A percentile compares a stretch with the other conserved stretches of the same genome.
phyloP scores from a whole-genome alignment of 2,329 filamentous ascomycete species.

The Xylaria multiplex region DNA sequence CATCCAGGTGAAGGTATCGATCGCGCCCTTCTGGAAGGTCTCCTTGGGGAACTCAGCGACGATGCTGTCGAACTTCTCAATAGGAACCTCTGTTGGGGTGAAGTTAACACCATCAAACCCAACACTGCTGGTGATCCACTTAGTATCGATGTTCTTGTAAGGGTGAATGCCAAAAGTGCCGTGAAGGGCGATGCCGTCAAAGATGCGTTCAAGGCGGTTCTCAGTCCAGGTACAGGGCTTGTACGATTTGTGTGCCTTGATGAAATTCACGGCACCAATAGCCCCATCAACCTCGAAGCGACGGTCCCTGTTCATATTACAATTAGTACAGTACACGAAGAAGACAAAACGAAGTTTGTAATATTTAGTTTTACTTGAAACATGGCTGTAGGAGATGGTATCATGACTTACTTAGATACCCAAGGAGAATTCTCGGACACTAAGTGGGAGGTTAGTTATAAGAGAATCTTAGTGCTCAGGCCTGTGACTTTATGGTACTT shows the following conservation, averaged over 20 bases:
- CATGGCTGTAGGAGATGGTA: not conserved
- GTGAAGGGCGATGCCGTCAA: conserved; percentile 34
- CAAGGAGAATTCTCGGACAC: conserved; percentile 28
- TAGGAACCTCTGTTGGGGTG: conserved; percentile 19
- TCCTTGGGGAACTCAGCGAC: conserved; percentile 28
- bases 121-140: conserved; percentile 30
- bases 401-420: conserved; percentile 25
- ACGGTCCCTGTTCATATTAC: conserved; percentile 20
- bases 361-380: not conserved
- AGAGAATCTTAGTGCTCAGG: not conserved
- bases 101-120: conserved; percentile 31
- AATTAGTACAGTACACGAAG: conserved; percentile 1
- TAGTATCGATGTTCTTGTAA: conserved; percentile 33
- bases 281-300: conserved; percentile 37
- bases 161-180: conserved; percentile 29
- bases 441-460: conserved; percentile 16
- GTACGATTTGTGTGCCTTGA: conserved; percentile 33
- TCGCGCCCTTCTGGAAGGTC: conserved; percentile 32
- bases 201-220: conserved; percentile 31
- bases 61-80: conserved; percentile 24
- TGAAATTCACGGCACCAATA: conserved; percentile 31
- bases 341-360: not conserved
- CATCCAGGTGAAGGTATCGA: conserved; percentile 36
- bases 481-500: not conserved
- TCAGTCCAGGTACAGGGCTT: conserved; percentile 23